phyloP scores from a whole-genome alignment of 2,329 filamentous ascomycete species.

The Cercospora janseana region DNA sequence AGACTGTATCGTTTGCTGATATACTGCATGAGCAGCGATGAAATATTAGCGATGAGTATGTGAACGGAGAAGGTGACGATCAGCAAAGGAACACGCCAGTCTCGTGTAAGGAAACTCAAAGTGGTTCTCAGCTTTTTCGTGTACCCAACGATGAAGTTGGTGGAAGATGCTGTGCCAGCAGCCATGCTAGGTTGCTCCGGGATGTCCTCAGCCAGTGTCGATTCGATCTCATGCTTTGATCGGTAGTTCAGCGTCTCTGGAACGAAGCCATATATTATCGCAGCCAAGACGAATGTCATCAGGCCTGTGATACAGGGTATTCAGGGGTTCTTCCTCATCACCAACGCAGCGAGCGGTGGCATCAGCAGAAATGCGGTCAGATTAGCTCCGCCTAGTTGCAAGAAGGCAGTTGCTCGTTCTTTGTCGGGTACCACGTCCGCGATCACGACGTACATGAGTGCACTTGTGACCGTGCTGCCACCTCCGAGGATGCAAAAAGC shows the following conservation, averaged over 20 bases:
- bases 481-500: conserved; percentile 35
- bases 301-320: conserved; percentile 34
- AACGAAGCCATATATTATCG: conserved; percentile 25
- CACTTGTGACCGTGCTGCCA: conserved; percentile 28
- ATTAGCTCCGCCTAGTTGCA: conserved; percentile 34
- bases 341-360: conserved; percentile 36
- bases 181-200: no score
- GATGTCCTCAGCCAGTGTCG: neutral
- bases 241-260: conserved; percentile 39
- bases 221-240: neutral
- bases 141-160: neutral
- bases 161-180: neutral
- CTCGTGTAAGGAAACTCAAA: conserved; percentile 33
- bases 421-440: conserved; percentile 36
- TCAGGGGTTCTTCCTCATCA: conserved; percentile 40
- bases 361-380: conserved; percentile 34
- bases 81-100: conserved; percentile 36
- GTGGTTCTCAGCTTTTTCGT: conserved; percentile 23
- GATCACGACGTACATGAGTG: conserved; percentile 33
- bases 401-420: conserved; percentile 33
- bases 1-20: conserved; percentile 53
- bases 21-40: conserved; percentile 52
- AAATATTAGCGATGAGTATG: conserved; percentile 27
- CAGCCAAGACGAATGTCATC: conserved; percentile 19
- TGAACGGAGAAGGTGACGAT: conserved; percentile 34